These are phyloP conservation scores for Phytophthora ohioensis DNA, from an alignment of 352 stramenopile species.

Conservation along the genomic window DNA sequence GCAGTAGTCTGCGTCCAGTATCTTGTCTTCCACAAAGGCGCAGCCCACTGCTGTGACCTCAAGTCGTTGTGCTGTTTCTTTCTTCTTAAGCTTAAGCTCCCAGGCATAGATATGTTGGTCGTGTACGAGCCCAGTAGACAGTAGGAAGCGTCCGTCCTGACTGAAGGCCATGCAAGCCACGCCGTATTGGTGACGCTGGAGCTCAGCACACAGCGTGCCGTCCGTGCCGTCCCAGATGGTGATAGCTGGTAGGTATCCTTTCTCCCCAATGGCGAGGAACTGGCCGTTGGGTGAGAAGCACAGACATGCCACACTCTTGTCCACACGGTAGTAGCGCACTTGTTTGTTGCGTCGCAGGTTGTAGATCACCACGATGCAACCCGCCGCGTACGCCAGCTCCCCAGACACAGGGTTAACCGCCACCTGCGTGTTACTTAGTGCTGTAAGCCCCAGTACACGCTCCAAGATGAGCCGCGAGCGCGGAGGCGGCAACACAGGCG, in stretches of 20 bases:
- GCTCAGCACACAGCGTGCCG: slow-evolving; percentile 81
- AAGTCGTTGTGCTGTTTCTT: slow-evolving; percentile 20
- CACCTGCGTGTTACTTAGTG: slow-evolving; percentile 78
- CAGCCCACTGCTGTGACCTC: slow-evolving; percentile 48
- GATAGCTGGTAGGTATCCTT: slow-evolving; percentile 83
- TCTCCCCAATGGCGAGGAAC: slow-evolving; percentile 90
- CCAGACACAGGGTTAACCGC: slow-evolving; percentile 79
- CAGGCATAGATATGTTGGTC: slow-evolving; percentile 87
- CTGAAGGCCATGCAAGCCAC: slow-evolving; percentile 86
- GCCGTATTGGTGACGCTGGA: slow-evolving; percentile 86
- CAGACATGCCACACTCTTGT: slow-evolving; percentile 85
- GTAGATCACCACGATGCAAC: slow-evolving; percentile 93
- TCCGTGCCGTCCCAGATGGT: slow-evolving; percentile 88
- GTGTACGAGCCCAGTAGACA: slow-evolving; percentile 83
- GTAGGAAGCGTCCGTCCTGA: slow-evolving; percentile 61
- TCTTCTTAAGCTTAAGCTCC: slow-evolving; percentile 54
- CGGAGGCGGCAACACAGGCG: slow-evolving; percentile 15
- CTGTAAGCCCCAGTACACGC: slow-evolving; percentile 82
- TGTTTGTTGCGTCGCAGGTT: slow-evolving; percentile 88
- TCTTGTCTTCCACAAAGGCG: slow-evolving; percentile 70
- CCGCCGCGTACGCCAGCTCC: slow-evolving; percentile 88
- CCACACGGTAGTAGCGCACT: slow-evolving; percentile 89
- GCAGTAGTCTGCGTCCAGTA: slow-evolving; percentile 77
- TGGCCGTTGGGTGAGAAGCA: slow-evolving; percentile 87
- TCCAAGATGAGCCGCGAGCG: slow-evolving; percentile 78